Conservation (phyloP, 2,329 filamentous ascomycete genomes). For the Aureobasidium sp. region DNA sequence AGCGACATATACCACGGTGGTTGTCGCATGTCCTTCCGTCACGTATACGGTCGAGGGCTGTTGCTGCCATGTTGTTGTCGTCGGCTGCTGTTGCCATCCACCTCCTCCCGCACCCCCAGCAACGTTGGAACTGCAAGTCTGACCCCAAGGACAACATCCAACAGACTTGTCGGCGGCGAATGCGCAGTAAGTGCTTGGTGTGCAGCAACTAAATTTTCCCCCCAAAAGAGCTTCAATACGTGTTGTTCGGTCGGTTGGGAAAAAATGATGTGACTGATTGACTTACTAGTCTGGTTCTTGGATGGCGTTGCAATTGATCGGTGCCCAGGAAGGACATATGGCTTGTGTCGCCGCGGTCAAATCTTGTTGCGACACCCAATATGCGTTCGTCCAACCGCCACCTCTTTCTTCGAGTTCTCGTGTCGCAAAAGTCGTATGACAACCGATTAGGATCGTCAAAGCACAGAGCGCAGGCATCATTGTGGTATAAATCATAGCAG, state of each 20-base stretch:
- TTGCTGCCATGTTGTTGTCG: conserved; percentile 19
- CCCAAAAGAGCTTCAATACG: too few relatives aligned
- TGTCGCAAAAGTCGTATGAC: not conserved
- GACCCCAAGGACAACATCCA: conserved; percentile 29
- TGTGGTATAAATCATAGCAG: too few relatives aligned
- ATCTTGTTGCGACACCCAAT: conserved; percentile 16
- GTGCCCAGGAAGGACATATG: conserved; percentile 31
- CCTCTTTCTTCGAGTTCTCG: not conserved
- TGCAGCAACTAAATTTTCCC: conserved; percentile 34
- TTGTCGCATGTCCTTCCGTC: conserved; percentile 13
- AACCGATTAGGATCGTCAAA: too few relatives aligned
- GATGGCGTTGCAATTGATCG: conserved; percentile 37
- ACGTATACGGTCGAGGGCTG: conserved; percentile 21
- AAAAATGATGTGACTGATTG: not conserved
- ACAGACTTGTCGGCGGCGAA: conserved; percentile 27
- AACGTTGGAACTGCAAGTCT: conserved; percentile 25
- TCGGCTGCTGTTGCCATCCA: conserved; percentile 18
- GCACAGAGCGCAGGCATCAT: too few relatives aligned
- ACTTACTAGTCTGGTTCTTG: conserved; percentile 38
- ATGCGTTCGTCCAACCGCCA: not conserved
- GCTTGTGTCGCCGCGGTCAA: conserved; percentile 29
- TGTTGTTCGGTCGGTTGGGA: too few relatives aligned
- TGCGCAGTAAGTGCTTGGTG: conserved; percentile 26
- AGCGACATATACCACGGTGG: conserved; percentile 20
- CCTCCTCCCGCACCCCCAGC: conserved; percentile 11